Evolutionary conservation across 1,139 yeast genomes (phyloP).

Genomic region (Arxiozyma heterogenica): DNA sequence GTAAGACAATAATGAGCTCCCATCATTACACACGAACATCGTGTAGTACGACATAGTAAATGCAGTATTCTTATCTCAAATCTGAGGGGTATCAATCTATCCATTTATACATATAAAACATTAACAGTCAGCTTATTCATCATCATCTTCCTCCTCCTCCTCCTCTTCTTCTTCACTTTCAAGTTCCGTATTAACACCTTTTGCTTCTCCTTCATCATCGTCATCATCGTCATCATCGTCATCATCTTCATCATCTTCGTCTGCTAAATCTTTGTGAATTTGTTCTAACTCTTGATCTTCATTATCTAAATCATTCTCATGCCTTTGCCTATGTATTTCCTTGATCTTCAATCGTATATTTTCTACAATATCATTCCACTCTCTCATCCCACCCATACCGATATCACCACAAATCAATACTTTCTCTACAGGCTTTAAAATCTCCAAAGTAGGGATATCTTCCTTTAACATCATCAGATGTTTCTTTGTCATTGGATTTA

Average conservation of each 20-base stretch:
- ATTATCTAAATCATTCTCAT: conserved; percentile 27
- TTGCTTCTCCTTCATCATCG: conserved; percentile 11
- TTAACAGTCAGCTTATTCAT: neutral
- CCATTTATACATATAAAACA: neutral
- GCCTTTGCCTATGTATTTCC: conserved; percentile 26
- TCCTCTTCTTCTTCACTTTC: conserved; percentile 10
- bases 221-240: conserved; percentile 5
- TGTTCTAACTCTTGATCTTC: conserved; percentile 29
- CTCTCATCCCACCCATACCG: conserved; percentile 94
- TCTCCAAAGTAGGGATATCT: conserved; percentile 87
- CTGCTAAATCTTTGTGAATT: conserved; percentile 23
- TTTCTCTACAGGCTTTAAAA: conserved; percentile 84
- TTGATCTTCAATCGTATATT: conserved; percentile 43
- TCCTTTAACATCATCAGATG: conserved; percentile 68
- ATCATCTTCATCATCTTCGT: conserved; percentile 7
- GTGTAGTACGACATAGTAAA: neutral
- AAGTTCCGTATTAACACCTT: too few species aligned
- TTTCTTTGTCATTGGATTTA: conserved; percentile 76
- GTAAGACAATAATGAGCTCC: neutral
- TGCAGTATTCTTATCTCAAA: neutral
- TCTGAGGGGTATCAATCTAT: neutral
- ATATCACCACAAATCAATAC: conserved; percentile 77
- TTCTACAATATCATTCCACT: conserved; percentile 89
- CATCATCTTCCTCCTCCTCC: conserved; percentile 1
- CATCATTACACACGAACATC: neutral